These are phyloP conservation scores for Pythium plurisporium DNA, from an alignment of 352 stramenopile genomes.

Conservation along the genomic window DNA sequence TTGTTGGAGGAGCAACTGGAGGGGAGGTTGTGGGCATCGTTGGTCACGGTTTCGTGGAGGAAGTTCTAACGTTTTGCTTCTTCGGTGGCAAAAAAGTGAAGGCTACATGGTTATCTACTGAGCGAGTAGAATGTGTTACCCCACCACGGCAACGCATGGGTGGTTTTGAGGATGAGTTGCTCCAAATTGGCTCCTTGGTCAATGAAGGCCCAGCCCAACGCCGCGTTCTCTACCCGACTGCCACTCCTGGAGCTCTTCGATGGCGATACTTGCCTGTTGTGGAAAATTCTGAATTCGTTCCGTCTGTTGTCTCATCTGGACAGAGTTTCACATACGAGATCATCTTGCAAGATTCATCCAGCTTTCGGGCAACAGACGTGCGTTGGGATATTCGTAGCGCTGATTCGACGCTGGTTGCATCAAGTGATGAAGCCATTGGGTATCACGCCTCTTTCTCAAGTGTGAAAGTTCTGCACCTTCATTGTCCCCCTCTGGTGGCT, in stretches of 20 bases:
- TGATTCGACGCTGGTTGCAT: not conserved
- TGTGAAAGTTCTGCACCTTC: not conserved
- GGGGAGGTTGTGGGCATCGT: constrained; percentile 1
- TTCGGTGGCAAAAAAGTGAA: not conserved
- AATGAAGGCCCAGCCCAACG: not conserved
- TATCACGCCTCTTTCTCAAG: not conserved
- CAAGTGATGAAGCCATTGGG: not conserved
- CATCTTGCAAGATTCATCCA: not conserved
- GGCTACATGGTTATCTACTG: constrained; percentile 7
- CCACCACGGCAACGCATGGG: not conserved
- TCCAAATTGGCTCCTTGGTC: not conserved
- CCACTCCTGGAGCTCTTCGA: not conserved
- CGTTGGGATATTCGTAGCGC: not conserved
- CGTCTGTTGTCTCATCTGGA: not conserved
- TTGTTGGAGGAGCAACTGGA: not conserved
- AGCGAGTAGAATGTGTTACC: constrained; percentile 2
- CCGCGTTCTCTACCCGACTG: not conserved
- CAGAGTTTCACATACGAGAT: not conserved
- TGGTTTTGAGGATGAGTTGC: not conserved
- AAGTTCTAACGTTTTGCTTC: constrained; percentile 4
- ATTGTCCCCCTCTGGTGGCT: not conserved
- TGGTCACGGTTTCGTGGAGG: constrained; percentile 5
- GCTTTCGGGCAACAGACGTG: not conserved
- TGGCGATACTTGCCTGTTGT: not conserved
- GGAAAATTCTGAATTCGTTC: not conserved